Evolutionary conservation across 768 basidiomycete species (phyloP).

Genomic region (Pleurotus citrinopileatus): DNA sequence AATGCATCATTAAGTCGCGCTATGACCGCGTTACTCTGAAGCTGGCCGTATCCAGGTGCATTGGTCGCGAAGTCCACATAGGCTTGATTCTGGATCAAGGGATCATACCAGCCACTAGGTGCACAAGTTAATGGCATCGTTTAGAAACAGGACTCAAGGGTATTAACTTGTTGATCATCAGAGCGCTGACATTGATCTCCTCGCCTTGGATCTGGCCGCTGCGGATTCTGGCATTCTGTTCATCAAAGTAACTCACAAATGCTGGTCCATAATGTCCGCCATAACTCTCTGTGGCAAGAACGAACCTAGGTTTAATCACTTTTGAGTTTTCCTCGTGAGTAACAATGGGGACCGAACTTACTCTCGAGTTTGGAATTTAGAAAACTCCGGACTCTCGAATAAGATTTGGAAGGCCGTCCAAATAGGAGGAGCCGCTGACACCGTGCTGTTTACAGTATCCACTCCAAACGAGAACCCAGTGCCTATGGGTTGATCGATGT

Average conservation of each 20-base stretch:
- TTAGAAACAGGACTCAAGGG: no score
- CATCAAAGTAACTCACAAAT: constrained; percentile 62
- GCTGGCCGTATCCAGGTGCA: constrained; percentile 66
- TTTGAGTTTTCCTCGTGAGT: no score
- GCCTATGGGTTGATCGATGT: constrained; percentile 69
- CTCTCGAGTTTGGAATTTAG: constrained; percentile 52
- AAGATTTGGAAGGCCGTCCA: constrained; percentile 66
- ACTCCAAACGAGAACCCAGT: constrained; percentile 62
- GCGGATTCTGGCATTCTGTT: constrained; percentile 55
- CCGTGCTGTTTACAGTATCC: constrained; percentile 55
- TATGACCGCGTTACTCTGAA: constrained; percentile 46
- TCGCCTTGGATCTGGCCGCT: constrained; percentile 44
- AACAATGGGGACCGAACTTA: no score
- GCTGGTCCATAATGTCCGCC: constrained; percentile 67
- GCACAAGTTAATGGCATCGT: not conserved
- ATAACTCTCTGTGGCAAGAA: constrained; percentile 65
- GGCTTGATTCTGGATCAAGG: constrained; percentile 58
- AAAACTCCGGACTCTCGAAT: constrained; percentile 53
- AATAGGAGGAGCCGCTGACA: constrained; percentile 52
- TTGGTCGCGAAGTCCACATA: constrained; percentile 58
- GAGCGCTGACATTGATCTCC: constrained; percentile 49
- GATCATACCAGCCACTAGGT: constrained; percentile 64
- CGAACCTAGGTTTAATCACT: constrained; percentile 44
- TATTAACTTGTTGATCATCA: constrained; percentile 63
- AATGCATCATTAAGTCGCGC: constrained; percentile 45